Evolutionary conservation across 257 asterid genomes (phyloP), one percentile per base, ranked within the genome.

Genomic region (Mitragyna speciosa): DNA sequence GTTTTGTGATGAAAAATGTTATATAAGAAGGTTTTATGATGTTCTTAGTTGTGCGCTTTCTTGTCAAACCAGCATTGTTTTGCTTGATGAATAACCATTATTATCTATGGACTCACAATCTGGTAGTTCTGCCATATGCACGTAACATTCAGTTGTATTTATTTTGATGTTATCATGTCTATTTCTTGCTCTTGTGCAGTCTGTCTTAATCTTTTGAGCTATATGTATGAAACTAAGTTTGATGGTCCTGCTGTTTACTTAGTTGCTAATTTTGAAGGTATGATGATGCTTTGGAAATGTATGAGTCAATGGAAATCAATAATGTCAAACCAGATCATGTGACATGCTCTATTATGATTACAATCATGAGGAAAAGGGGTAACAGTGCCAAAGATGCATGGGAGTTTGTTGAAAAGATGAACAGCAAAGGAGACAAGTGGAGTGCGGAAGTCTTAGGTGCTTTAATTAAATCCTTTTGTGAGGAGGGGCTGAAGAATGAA

Each of bases 401-500:
- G 97, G 88, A 89, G 12, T 89, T 93, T 78, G 92, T 93, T 43
- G 89, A 89, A 58, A 88, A 87, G 82, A 90, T 90, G 96, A 88
- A 89, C 39, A 77, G 80, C 76, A 88, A 89, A 80, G 98, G 95
- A 24, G 90, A 83, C n/a, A 87, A 89, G 81, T 95, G 98, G 99
- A 89, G 97, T 81, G 82, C 87, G 79, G 96, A 95, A 89, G 88
- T 87, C 26, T 85, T 88, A n/a, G 97, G 95, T 73, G 94, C 98
- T 78, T 91, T 95, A 73, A 89, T 95, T 56, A 92, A 95, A 87
- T 86, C 93, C 22, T 93, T 95, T 85, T 93, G 99, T 72, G 93
- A 93, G 8, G 99, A 95, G 89, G 97, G 98, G 39, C 88, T 95
- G 36, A 90, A 88, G 82, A 92, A 85, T 33, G 97, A 92, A 86